Evolutionary conservation across 2,329 filamentous ascomycete genomes (phyloP), one percentile per base, ranked within the genome.

Genomic region (Cryphonectria radicalis): DNA sequence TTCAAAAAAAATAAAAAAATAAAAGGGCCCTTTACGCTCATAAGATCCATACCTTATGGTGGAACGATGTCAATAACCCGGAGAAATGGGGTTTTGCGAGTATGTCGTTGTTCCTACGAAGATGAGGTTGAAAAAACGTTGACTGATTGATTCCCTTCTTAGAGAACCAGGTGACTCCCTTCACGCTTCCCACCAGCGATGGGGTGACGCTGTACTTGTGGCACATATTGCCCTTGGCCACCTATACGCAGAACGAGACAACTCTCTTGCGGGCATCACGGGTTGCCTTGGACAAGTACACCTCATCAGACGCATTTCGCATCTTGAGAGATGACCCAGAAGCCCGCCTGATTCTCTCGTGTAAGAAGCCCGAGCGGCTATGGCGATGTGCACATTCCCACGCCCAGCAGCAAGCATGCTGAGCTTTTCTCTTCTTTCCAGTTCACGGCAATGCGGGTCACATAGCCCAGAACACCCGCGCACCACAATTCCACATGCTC

Each of bases 91-190:
- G 95, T 0, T 98, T 97, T 80, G 90, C 93, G 68, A 92, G 93
- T 95, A 80, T 78, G 86, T 80, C 50, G 53, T 8, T 17, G 17
- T 50, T 28, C 35, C 22, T 63, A 19, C 42, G 43, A 64, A 65
- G 37, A 28, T 22, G 22, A 60, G 13, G 1, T 4, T 1, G 5
- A 32, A 25, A 6, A 6, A 2, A 50, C 3, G 4, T 22, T 4
- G 17, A 7, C 22, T 4, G 17, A 7, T 25, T 60, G 43, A 73
- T 79, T 69, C 77, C 37, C 10, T 63, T 1, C 62, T 2, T 75
- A 95, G 93, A 90, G 78, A 94, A 94, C 76, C 95, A 98, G 82
- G 92, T 97, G 3, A 94, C 93, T 7, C 93, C 95, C 0, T 98
- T 98, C 79, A 90, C 88, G 64, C 82, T 98, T 53, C 83, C 82